Conservation (phyloP, 179 eudicot genomes). For the Beta macrorhiza region DNA sequence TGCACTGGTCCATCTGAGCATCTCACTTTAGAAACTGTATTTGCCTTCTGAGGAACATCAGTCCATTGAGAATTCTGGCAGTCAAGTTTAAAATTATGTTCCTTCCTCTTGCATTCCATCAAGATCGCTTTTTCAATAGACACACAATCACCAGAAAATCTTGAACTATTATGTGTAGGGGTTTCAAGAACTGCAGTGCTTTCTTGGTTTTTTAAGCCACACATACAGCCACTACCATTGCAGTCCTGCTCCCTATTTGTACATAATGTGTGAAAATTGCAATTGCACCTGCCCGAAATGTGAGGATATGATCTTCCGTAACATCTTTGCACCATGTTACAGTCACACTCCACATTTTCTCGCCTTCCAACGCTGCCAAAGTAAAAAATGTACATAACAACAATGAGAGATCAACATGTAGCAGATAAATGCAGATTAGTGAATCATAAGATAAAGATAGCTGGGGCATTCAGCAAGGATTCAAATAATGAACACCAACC, state of each 20-base stretch:
- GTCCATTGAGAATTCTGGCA: constrained; percentile 49
- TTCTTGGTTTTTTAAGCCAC: constrained; percentile 29
- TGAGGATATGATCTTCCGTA: constrained; percentile 32
- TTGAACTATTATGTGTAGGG: constrained; percentile 26
- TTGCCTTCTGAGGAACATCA: constrained; percentile 48
- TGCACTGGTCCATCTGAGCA: constrained; percentile 26
- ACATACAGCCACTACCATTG: constrained; percentile 16
- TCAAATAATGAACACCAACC: not conserved
- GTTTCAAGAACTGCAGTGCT: constrained; percentile 26
- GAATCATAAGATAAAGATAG: not conserved
- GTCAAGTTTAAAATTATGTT: constrained; percentile 30
- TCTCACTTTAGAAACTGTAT: constrained; percentile 25
- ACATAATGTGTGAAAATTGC: constrained; percentile 27
- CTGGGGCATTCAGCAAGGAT: not conserved
- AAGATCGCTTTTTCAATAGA: constrained; percentile 25
- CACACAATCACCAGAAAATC: constrained; percentile 22
- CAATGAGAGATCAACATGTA: not conserved
- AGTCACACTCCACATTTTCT: constrained; percentile 32
- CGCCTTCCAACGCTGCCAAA: constrained; percentile 32
- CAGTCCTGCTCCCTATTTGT: constrained; percentile 25
- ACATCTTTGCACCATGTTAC: constrained; percentile 30
- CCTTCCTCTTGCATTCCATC: constrained; percentile 24
- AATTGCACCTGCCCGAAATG: constrained; percentile 30
- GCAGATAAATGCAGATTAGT: not conserved
- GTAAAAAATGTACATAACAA: constrained; percentile 5